Evolutionary conservation across 331 rosid species (phyloP).

Genomic region (Cydonia oblonga): DNA sequence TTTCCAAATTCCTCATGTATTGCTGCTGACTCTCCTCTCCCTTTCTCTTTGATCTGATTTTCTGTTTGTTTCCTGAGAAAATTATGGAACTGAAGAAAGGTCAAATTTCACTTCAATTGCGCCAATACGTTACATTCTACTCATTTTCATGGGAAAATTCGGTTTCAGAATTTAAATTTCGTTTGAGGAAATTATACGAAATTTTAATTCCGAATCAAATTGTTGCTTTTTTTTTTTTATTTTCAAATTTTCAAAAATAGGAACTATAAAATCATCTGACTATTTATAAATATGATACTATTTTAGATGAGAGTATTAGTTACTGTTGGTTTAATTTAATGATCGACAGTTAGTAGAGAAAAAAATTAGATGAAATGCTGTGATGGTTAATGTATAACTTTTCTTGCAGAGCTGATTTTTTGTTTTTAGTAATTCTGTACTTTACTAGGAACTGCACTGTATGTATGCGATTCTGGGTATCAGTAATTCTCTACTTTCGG

Average conservation of each 20-base stretch:
- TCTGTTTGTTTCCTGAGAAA: conserved; percentile 11
- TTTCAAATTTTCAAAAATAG: too few species aligned
- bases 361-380: too few species aligned
- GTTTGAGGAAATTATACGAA: background rate
- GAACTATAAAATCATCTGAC: background rate
- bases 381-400: background rate
- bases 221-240: background rate
- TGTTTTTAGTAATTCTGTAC: background rate
- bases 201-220: background rate
- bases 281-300: background rate
- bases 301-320: background rate
- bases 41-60: conserved; percentile 42
- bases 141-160: background rate
- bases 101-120: background rate
- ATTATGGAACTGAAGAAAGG: background rate
- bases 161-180: conserved; percentile 8
- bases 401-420: background rate
- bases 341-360: background rate
- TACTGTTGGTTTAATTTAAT: conserved; percentile 1
- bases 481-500: background rate
- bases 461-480: background rate
- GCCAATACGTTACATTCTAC: background rate
- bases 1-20: conserved; percentile 22
- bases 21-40: background rate
- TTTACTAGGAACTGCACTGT: background rate